Conservation (phyloP, 1,284 basidiomycete genomes). For the Megacollybia platyphylla region DNA sequence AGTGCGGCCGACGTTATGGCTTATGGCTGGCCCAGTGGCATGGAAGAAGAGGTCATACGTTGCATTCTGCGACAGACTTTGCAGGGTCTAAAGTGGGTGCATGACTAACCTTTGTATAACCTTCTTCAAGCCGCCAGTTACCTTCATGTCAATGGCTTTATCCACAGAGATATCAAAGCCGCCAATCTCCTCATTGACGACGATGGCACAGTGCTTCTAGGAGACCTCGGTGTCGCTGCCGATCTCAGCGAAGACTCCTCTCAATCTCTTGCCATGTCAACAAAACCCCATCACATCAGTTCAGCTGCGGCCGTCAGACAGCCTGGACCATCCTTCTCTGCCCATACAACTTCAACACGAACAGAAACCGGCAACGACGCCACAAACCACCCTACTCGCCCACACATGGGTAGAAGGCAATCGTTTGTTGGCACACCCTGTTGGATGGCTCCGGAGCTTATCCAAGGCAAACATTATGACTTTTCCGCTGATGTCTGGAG, state of each 20-base stretch:
- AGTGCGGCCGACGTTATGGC: slow-evolving; percentile 80
- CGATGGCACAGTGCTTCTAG: slow-evolving; percentile 79
- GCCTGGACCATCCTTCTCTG: slow-evolving; percentile 2
- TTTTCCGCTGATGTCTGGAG: slow-evolving; percentile 85
- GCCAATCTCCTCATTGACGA: slow-evolving; percentile 83
- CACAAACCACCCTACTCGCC: slow-evolving; percentile 16
- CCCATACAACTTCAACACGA: background rate
- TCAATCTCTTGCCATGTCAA: slow-evolving; percentile 5
- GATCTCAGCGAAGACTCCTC: slow-evolving; percentile 57
- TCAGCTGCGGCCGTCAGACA: background rate
- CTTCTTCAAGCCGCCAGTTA: slow-evolving; percentile 32
- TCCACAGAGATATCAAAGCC: slow-evolving; percentile 84
- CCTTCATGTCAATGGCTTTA: slow-evolving; percentile 80
- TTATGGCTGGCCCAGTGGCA: slow-evolving; percentile 74
- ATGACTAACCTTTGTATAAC: slow-evolving; percentile 3
- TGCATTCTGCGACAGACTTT: slow-evolving; percentile 78
- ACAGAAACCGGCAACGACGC: slow-evolving; percentile 13
- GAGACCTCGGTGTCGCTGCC: slow-evolving; percentile 81
- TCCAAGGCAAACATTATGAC: slow-evolving; percentile 76
- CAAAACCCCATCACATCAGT: slow-evolving; percentile 7
- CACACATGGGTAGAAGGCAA: slow-evolving; percentile 55
- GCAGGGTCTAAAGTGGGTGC: slow-evolving; percentile 65
- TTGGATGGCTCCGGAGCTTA: slow-evolving; percentile 92
- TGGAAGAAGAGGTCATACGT: slow-evolving; percentile 77
- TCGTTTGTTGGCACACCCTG: slow-evolving; percentile 89